A percentile compares a stretch with the other conserved stretches of the same genome.
These are phyloP conservation scores for Aspergillus sp. DNA, from an alignment of 2,329 filamentous ascomycete genomes.

Conservation along the genomic window DNA sequence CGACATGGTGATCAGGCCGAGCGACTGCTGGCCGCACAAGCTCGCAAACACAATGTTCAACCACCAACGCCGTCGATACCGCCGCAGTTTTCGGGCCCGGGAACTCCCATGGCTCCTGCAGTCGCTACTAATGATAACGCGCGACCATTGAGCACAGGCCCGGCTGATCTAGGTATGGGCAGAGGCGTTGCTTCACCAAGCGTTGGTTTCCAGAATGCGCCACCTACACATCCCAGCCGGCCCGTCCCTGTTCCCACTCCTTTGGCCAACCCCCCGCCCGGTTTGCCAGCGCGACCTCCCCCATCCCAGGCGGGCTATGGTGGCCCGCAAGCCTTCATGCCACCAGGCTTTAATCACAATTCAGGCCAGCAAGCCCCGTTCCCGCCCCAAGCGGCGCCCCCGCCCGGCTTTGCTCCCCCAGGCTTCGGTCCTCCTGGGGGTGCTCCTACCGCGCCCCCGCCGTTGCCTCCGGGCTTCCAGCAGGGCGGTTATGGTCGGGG, in stretches of 20 bases:
- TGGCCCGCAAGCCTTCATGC: slow-evolving; percentile 51
- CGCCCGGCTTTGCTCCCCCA: slow-evolving; percentile 53
- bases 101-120: slow-evolving; percentile 42
- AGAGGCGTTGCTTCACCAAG: slow-evolving; percentile 42
- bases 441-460: slow-evolving; percentile 30
- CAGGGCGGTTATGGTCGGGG: slow-evolving; percentile 38
- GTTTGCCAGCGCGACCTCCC: slow-evolving; percentile 67
- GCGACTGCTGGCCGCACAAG: slow-evolving; percentile 84
- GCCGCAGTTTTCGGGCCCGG: slow-evolving; percentile 63
- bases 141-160: slow-evolving; percentile 32
- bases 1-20: slow-evolving; percentile 93
- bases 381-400: slow-evolving; percentile 43
- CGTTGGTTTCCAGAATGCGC: slow-evolving; percentile 43
- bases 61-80: slow-evolving; percentile 76
- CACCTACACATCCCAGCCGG: slow-evolving; percentile 46
- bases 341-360: slow-evolving; percentile 36
- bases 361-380: slow-evolving; percentile 30
- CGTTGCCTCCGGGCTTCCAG: slow-evolving; percentile 45
- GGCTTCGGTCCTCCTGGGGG: slow-evolving; percentile 44
- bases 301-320: slow-evolving; percentile 67
- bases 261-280: slow-evolving; percentile 48
- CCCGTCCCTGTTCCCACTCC: slow-evolving; percentile 59
- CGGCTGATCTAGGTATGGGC: slow-evolving; percentile 37
- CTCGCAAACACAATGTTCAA: slow-evolving; percentile 89
- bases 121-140: slow-evolving; percentile 45